Evolutionary conservation across 148 eudicot species (phyloP).

Genomic region (Rhododendron henanense): DNA sequence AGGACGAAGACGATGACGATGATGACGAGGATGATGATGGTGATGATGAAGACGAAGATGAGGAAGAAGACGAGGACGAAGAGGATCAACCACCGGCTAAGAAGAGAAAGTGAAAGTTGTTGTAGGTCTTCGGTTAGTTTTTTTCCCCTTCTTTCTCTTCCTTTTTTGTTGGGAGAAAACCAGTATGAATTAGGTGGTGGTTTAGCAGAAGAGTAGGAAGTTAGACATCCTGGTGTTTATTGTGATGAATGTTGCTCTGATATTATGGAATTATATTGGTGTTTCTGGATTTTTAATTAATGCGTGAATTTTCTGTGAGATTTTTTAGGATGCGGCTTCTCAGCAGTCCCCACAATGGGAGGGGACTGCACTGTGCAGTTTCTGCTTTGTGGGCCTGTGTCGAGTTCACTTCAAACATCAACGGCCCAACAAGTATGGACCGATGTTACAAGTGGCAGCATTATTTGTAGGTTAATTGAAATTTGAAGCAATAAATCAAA

Average conservation of each 20-base stretch:
- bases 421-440: too few species aligned
- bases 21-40: background rate
- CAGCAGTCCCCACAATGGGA: too few species aligned
- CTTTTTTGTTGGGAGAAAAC: slow-evolving; percentile 5
- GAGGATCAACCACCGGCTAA: slow-evolving; percentile 42
- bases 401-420: too few species aligned
- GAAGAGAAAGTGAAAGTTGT: slow-evolving; percentile 38
- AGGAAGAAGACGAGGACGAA: slow-evolving; percentile 31
- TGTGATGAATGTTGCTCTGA: background rate
- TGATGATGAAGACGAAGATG: slow-evolving; percentile 15
- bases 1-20: slow-evolving; percentile 21
- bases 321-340: background rate
- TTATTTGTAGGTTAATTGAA: too few species aligned
- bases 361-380: too few species aligned
- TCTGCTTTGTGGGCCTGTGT: too few species aligned
- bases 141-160: too few species aligned
- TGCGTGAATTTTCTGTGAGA: background rate
- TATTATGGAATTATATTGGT: background rate
- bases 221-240: background rate
- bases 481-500: too few species aligned
- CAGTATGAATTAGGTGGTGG: slow-evolving; percentile 17
- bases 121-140: background rate
- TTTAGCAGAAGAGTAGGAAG: slow-evolving; percentile 13
- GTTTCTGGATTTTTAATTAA: background rate
- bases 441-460: too few species aligned